Base-by-base conservation (phyloP, 208 protist genomes). In the Crithidia mellificae region DNA sequence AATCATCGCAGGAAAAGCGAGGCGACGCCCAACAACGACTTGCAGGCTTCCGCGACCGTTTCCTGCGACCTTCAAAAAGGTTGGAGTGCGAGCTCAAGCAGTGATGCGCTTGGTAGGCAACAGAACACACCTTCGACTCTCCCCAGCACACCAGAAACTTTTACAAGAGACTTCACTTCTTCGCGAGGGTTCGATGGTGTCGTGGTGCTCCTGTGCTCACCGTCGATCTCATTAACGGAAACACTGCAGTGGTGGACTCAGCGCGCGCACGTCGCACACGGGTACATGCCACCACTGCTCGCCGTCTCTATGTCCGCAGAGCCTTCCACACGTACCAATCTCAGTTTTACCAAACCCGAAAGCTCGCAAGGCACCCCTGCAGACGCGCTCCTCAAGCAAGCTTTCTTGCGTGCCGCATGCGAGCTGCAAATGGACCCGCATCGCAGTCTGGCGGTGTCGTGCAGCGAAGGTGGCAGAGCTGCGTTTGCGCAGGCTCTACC, bases 181-280 rank as follows among this genome's bases (percentile, higher is more conserved):
- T 4, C 5, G 12, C 24, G 19, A 11, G 63, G 34, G n/a, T 7
- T 22, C 29, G 63, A 51, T 39, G 52, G 63, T 24, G n/a, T 87
- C 39, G 61, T 90, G 5, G 49, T 88, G 70, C 49, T 71, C 17
- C 72, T 80, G 27, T 74, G 74, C 32, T 65, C 76, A 27, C 34
- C 63, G 19, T 6, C 51, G 0, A 20, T 74, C 36, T 17, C 76
- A 2, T 30, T 93, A 44, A 64, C 63, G 59, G 58, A 65, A 46
- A 30, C 52, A 19, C 72, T 93, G 22, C 59, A 78, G 24, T 91
- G 83, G 59, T 93, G 84, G 84, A 81, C 78, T 54, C 53, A 57
- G 49, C 74, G 77, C 20, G 72, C 88, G 7, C 86, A 84, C 63
- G 67, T 57, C 43, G 80, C 90, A 54, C 83, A 93, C 77, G 81